Base-by-base conservation (phyloP, 441 rosid species). In the Eruca vesicaria region DNA sequence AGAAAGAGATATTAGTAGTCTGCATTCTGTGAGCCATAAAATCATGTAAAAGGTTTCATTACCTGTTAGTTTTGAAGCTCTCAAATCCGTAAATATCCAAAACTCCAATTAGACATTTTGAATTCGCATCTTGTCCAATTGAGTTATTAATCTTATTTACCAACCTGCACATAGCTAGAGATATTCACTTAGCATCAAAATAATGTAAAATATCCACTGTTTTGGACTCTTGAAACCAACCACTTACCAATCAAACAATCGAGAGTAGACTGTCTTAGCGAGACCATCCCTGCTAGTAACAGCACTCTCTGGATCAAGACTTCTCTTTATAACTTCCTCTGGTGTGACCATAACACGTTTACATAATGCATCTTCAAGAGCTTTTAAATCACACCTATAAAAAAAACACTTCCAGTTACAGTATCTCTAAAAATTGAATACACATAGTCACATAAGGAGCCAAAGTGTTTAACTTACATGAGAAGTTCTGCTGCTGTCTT, bases 61-160 rank as follows among this genome's bases (percentile, higher is more conserved):
- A 89, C 99, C 99, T 95, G 62, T 93, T 96, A 38, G 90, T 71
- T 85, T 96, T 93, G 69, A 96, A 96, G 86, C 99, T 96, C 84
- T 93, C 99, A 68, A 96, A 96, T 69, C 99, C 99, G 11, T 93
- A 96, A 43, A 96, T 93, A 59, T 92, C 97, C 32, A 92, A 89
- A 68, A 92, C 96, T 55, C 96, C 97, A 68, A 92, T 92, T 62
- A 92, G 84, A 66, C 81, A 86, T 77, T 81, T 92, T 11, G 97
- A 92, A 60, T 73, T 80, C 28, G 86, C 81, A 82, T 92, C 97
- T 80, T 92, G 97, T 69, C 97, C 97, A 21, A 92, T 90, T 3
- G 96, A 92, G 12, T 73, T 81, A 63, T 92, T 92, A 60, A 92
- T 92, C 82, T 84, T 90, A 74, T 87, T 76, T 50, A 92, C 97